Base-by-base conservation (phyloP, 108 stramenopile species). In the Skeletonema tropicum region DNA sequence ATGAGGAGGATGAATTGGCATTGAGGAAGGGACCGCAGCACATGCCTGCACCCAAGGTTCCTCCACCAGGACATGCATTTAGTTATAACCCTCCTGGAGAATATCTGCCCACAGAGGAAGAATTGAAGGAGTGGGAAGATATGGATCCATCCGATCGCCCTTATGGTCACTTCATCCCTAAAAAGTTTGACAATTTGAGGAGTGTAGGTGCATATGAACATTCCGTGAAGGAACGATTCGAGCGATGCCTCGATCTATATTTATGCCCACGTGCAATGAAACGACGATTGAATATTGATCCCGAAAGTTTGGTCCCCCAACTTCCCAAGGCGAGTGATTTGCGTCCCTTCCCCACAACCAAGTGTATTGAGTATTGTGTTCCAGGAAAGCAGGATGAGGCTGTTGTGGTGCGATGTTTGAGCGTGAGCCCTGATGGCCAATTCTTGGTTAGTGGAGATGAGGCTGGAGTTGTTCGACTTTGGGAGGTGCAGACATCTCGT, bases 241-340 rank as follows among this genome's bases (percentile, higher is more conserved):
- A 99, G 70, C 88, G 99, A 6, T 99, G 99, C 77, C 76, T 99
- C 6, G 99, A 99, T 89, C 85, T 99, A 41, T 99, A 99, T 72
- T 83, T 99, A 14, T 97, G 96, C 76, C 99, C 99, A 7, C 92
- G 99, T 23, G 84, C 82, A 7, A 90, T 98, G 89, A 98, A 98
- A 84, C 84, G 94, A 30, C 87, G 97, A 12, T 85, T 98, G 71
- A 96, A 94, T 64, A 98, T 98, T 70, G 97, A 99, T 87, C 98
- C 98, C 3, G 98, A 98, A 73, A 90, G 92, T 64, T 85, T 99
- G 63, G 97, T 99, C 19, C 99, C 99, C 17, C 72, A 86, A 48
- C 89, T 99, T 13, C 99, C 99, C 2, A 86, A 86, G 48, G 97
- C 99, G 15, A 74, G 81, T 69, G 98, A 99, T 70, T 85, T 99